Base-by-base conservation (phyloP, 345 rosid genomes). In the Pistacia atlantica region DNA sequence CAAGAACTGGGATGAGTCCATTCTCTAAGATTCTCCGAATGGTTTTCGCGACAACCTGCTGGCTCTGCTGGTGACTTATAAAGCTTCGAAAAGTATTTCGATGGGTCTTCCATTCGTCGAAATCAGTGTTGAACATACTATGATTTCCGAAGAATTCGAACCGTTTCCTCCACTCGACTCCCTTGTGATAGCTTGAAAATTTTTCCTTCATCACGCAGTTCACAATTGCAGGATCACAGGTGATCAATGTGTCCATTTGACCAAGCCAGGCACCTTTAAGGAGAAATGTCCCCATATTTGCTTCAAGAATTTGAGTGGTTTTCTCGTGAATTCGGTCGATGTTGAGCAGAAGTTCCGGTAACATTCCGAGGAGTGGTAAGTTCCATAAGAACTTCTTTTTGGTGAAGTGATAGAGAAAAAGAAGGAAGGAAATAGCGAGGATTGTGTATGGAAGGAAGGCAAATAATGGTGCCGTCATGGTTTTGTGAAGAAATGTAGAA, bases 101-200 rank as follows among this genome's bases (percentile, higher is more conserved):
- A 0, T 74, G 81, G 17, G 6, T 45, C 59, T 28, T 71, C 83
- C 80, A 82, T 1, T 12, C n/a, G 17, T 82, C 83, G 0, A 52
- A 58, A 20, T 80, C 83, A 5, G 66, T 52, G 52, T 38, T 73
- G 64, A 82, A 67, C 18, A 75, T 18, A 0, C 63, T 74, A 0
- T 65, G 48, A 22, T 77, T 67, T 3, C 86, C 86, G 0, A 86
- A 45, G 5, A 72, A 18, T 35, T 81, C 79, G 4, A 81, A 59
- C 5, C 75, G 58, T 10, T 76, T 37, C 49, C 33, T 72, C 71
- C 76, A 72, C 37, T 73, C 81, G 0, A 0, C 0, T 4, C 81
- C 77, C 45, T 79, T 84, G 3, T 31, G 54, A 31, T 74, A 84
- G 5, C 60, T 76, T 11, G 33, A 14, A 35, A 74, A 77, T 16